Evolutionary conservation across 2,329 filamentous ascomycete genomes (phyloP).

Genomic region (Onygena corvina): DNA sequence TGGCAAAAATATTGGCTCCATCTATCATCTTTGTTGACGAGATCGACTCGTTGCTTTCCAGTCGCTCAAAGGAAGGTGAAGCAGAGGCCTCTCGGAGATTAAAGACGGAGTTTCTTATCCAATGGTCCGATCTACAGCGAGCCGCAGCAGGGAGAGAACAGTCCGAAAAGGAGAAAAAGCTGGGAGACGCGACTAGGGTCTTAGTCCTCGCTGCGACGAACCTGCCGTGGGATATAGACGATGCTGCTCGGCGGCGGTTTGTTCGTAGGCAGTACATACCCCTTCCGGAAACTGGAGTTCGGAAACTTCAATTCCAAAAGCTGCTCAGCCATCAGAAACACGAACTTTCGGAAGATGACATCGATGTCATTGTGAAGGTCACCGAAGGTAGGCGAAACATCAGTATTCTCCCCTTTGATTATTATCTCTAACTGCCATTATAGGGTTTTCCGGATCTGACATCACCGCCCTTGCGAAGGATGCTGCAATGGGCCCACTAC

Average conservation of each 20-base stretch:
- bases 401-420: background rate
- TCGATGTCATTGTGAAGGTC: slow-evolving; percentile 59
- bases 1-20: slow-evolving; percentile 81
- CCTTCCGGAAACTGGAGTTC: slow-evolving; percentile 70
- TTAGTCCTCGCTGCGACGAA: slow-evolving; percentile 93
- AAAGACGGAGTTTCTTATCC: slow-evolving; percentile 95
- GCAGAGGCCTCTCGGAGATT: slow-evolving; percentile 88
- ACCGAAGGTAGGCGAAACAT: slow-evolving; percentile 58
- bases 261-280: slow-evolving; percentile 93
- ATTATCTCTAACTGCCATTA: background rate
- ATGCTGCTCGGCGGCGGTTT: slow-evolving; percentile 80
- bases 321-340: slow-evolving; percentile 83
- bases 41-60: slow-evolving; percentile 84
- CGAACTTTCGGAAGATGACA: slow-evolving; percentile 57
- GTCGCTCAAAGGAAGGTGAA: slow-evolving; percentile 64
- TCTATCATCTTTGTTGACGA: slow-evolving; percentile 98
- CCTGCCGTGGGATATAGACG: slow-evolving; percentile 93
- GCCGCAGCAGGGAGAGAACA: slow-evolving; percentile 77
- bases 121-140: slow-evolving; percentile 88
- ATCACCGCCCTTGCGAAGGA: slow-evolving; percentile 96
- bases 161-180: slow-evolving; percentile 49
- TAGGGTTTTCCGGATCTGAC: slow-evolving; percentile 94
- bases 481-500: slow-evolving; percentile 89
- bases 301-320: slow-evolving; percentile 64
- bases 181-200: slow-evolving; percentile 74